Evolutionary conservation across 805 yeast genomes (phyloP), one percentile per base, ranked within the genome.

Genomic region (Cyberlindnera galapagoensis): DNA sequence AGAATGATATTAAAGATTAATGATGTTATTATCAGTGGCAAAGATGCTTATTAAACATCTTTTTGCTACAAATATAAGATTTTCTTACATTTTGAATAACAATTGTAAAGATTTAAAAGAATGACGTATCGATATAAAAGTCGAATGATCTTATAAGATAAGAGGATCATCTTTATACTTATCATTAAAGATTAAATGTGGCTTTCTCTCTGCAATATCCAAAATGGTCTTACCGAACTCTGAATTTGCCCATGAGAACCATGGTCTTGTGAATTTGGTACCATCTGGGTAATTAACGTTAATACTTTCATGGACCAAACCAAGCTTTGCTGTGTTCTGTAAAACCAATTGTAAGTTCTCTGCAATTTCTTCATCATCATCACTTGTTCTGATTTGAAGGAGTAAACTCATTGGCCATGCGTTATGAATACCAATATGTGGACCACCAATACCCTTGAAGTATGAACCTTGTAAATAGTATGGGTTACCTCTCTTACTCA

Each of bases 1-100:
- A 77, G 98, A 65, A 92, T 92, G 98, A 87, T 92, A 42, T 71
- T 92, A 56, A 92, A 92, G 69, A 92, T 92, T 56, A 94, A 92
- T 60, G 90, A 90, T 59, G 98, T 92, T 38, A 92, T 92, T 51
- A 80, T 90, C 46, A 82, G 82, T 51, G 94, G 94, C 27, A 80
- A 79, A 54, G 90, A 81, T 52, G 84, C 74, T 42, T 78, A 76
- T 51, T 78, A 28, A 30, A 14, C 19, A 9, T 10, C 14, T 18
- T 16, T 26, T 7, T 26, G 17, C n/a, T n/a, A n/a, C n/a, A n/a
- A n/a, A n/a, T n/a, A n/a, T n/a, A n/a, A n/a, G n/a, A 26, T 17
- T 11, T n/a, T 15, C 11, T 21, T 19, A 13, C n/a, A n/a, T n/a
- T n/a, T n/a, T n/a, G n/a, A n/a, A n/a, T n/a, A n/a, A n/a, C n/a